Evolutionary conservation across 495 filamentous ascomycete genomes (phyloP), one percentile per base, ranked within the genome.

Genomic region (Cenococcum geophilum): DNA sequence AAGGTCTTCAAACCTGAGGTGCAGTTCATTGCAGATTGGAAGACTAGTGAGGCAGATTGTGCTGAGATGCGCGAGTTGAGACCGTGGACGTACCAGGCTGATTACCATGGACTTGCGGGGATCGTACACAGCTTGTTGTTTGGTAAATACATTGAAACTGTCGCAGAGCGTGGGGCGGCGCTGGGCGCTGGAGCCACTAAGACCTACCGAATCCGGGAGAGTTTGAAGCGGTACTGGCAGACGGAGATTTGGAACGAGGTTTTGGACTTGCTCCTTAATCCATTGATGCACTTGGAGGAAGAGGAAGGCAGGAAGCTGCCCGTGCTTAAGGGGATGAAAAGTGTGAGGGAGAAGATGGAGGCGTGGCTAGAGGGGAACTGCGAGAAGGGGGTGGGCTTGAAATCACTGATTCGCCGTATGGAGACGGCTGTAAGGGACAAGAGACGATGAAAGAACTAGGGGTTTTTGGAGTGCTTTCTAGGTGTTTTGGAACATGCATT

Each of bases 51-150:
- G 25, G 83, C 87, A 56, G 93, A 98, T 70, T 97, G 93, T 73
- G 86, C 88, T 40, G 93, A 98, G 78, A 95, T 97, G 79, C 85
- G 91, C 43, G 92, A 97, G 76, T 79, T 87, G 65, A 79, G 92
- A 12, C 89, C 89, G 1, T 98, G 93, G 93, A 97, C 92, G 0
- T 95, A 89, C 73, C 93, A 98, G 70, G 86, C 95, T 59, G 93
- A 98, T 73, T 91, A 97, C 58, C 89, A 92, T 73, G 93, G 93
- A 32, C 77, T 96, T 0, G 93, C 93, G 0, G 89, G 89, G 6
- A 87, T 88, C 14, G 75, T 97, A 14, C 91, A 97, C 69, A 83
- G 81, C 35, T 78, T 98, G 69, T 80, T 98, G 0, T 97, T 96
- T 71, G 93, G 93, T 5, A 89, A 89, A 68, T 96, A 97, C 75